Percentiles rank a stretch among this genome's conserved stretches.
Evolutionary conservation across 345 rosid genomes (phyloP).

Genomic region (Populus alba): DNA sequence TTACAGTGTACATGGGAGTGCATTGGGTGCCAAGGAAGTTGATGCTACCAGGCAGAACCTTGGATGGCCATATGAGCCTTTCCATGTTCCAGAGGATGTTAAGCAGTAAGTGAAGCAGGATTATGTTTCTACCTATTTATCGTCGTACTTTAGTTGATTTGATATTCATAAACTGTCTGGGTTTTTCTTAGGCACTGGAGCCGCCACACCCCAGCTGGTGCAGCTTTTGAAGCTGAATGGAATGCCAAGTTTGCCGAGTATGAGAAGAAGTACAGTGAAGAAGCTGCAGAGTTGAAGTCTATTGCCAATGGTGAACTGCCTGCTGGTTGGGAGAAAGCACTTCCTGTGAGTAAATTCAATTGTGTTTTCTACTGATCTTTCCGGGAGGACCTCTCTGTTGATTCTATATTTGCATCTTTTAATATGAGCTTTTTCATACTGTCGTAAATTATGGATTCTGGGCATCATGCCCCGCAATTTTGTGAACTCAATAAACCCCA

Average conservation of each 20-base stretch:
- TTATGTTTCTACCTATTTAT: conserved; percentile 3
- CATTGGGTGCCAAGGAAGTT: conserved; percentile 96
- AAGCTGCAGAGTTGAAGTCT: conserved; percentile 87
- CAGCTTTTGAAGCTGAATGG: conserved; percentile 86
- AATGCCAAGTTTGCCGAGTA: conserved; percentile 76
- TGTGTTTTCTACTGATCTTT: not conserved
- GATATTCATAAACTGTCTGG: conserved; percentile 8
- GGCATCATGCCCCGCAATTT: not conserved
- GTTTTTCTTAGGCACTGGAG: conserved; percentile 81
- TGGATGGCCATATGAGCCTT: conserved; percentile 88
- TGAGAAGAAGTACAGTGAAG: conserved; percentile 82
- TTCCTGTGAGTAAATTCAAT: conserved; percentile 59
- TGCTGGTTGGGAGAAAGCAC: conserved; percentile 91
- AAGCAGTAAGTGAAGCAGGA: conserved; percentile 49
- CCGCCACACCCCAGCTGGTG: conserved; percentile 70
- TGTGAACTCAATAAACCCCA: not conserved
- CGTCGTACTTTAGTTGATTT: not conserved
- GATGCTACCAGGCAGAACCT: conserved; percentile 98
- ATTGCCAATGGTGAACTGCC: conserved; percentile 77
- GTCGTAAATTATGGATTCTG: not conserved
- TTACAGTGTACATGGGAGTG: conserved; percentile 96
- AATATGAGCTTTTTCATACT: not conserved
- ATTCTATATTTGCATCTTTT: not conserved
- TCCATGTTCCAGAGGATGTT: conserved; percentile 95
- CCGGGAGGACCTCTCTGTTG: not conserved